Percentiles rank a stretch among this genome's conserved stretches.
Evolutionary conservation across 1,284 basidiomycete species (phyloP).

Genomic region (Ustilago vetiveriae): DNA sequence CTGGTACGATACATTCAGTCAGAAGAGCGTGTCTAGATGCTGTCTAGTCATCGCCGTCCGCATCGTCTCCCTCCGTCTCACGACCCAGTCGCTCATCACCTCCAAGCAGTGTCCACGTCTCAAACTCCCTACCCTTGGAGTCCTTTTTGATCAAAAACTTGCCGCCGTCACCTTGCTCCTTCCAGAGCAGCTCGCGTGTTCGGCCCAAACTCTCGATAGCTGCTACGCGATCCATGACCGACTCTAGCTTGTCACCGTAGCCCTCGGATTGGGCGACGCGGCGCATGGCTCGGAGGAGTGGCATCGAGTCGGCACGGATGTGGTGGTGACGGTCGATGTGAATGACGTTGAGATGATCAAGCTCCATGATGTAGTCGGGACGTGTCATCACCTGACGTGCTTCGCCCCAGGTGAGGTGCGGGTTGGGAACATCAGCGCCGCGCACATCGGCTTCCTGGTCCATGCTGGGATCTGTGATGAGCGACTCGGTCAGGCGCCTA

Average conservation of each 20-base stretch:
- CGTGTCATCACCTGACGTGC: constrained; percentile 62
- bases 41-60: constrained; percentile 6
- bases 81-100: constrained; percentile 60
- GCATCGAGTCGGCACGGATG: constrained; percentile 61
- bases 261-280: constrained; percentile 52
- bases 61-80: constrained; percentile 35
- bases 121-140: constrained; percentile 52
- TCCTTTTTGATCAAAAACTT: constrained; percentile 59
- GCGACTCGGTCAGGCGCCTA: constrained; percentile 34
- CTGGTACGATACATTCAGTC: too few relatives aligned
- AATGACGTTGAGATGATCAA: constrained; percentile 58
- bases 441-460: constrained; percentile 50
- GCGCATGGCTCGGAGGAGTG: constrained; percentile 57
- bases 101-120: constrained; percentile 57
- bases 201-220: constrained; percentile 58
- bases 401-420: constrained; percentile 61
- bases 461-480: constrained; percentile 47
- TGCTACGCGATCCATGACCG: constrained; percentile 62
- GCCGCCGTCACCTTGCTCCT: constrained; percentile 60
- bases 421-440: constrained; percentile 57
- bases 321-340: constrained; percentile 61
- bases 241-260: constrained; percentile 55
- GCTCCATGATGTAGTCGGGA: constrained; percentile 57
- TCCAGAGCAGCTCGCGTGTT: constrained; percentile 59
- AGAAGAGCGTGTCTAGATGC: too few relatives aligned